Base-by-base conservation (phyloP, 305 asterid genomes). In the Fraxinus platypoda region DNA sequence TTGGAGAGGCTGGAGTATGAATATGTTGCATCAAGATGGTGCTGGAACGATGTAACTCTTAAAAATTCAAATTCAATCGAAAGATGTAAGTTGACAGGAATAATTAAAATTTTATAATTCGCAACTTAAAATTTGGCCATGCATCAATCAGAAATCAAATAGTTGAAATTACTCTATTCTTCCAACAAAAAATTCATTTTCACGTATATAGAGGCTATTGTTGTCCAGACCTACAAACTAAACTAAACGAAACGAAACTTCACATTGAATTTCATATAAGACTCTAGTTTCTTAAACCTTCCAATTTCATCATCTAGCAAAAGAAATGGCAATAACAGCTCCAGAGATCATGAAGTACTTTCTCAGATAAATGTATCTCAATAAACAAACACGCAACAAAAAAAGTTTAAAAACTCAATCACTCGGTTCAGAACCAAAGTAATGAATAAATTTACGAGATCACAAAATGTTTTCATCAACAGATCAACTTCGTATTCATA, bases 401-500 rank as follows among this genome's bases (percentile, higher is more conserved):
- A 23, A 23, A 46, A 46, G n/a, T 9, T 26, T 3, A 66, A 66
- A 28, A 25, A 9, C 30, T 25, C 30, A 25, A 64, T 64, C 72
- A 9, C 30, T 64, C 31, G 8, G n/a, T 64, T 64, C 33, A 21
- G 72, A 64, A 64, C 72, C 72, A 68, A 30, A 30, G 41, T 13
- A 30, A 70, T 70, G 21, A 21, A 34, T 30, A 6, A 64, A 25
- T 62, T 82, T 28, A 23, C 1, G 79, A 83, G 87, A 85, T 66
- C 81, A 85, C 21, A 59, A 21, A 74, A 72, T 57, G 82, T n/a
- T 74, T 1, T n/a, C 77, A 6, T 49, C n/a, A 34, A 57, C 6
- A 75, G 79, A 71, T 72, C 80, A 38, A 82, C 28, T 74, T 80
- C 71, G 77, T 80, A 76, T 23, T 31, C 41, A 77, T 6, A 75